Base-by-base conservation (phyloP, 2,329 filamentous ascomycete species). In the Scedosporium boydii region DNA sequence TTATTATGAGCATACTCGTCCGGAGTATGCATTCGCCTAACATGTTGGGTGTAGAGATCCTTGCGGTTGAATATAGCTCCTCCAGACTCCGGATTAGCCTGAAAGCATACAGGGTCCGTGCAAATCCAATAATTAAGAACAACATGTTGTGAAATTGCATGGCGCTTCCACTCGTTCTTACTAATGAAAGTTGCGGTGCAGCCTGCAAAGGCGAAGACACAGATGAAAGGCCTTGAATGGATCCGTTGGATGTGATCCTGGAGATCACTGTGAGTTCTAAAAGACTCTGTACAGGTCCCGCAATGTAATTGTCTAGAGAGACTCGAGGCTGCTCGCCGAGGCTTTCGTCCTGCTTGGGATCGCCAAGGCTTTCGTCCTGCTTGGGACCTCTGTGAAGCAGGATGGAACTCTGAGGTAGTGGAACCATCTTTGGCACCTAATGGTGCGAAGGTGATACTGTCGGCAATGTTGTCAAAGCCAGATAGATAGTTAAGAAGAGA, bases 131-230 rank as follows among this genome's bases (percentile, higher is more conserved):
- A 89, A 55, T 82, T 77, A 3, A 90, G 78, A 61, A 87, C 83
- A 23, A 96, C 78, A 70, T 98, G 93, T 70, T 96, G 89, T 0
- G 88, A 89, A 38, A 80, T 77, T 68, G 93, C 85, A 71, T 98
- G 93, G 0, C 93, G 86, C 74, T 97, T 97, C 93, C 93, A 97
- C 73, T 97, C 93, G 71, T 96, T 96, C 76, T 96, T 96, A 67
- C 82, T 87, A 3, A 83, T 81, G 70, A 96, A 96, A 0, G 81
- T 86, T 2, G 86, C 84, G 0, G 65, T 66, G 75, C 93, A 98
- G 41, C 88, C 89, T 63, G 92, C 95, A 62, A 84, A 87, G 34
- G 83, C 78, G 72, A 97, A 92, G 63, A 91, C 86, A 73, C 93
- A 98, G 26, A 81, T 79, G 69, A 93, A 95, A 0, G 84, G 81